phyloP scores from a whole-genome alignment of 768 basidiomycete species.

The Lepiota venenata region DNA sequence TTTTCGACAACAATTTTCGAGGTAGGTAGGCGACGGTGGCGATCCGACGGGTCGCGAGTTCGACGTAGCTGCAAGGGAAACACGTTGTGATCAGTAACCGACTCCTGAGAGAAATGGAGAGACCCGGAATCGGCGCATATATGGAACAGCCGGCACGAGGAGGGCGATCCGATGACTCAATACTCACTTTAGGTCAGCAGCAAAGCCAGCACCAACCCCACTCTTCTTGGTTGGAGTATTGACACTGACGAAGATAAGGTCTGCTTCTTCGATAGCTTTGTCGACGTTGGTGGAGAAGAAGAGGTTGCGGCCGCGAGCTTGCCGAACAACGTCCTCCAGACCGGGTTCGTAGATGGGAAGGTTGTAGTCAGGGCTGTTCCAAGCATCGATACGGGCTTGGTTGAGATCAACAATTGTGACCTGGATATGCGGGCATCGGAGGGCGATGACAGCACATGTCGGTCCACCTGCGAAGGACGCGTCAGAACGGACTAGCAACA shows the following conservation, averaged over 20 bases:
- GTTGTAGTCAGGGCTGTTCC: constrained; percentile 84
- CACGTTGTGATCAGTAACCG: constrained; percentile 10
- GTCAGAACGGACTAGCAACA: not conserved
- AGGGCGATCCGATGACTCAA: constrained; percentile 8
- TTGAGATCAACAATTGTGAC: constrained; percentile 99
- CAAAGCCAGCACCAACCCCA: constrained; percentile 96
- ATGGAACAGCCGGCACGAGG: constrained; percentile 1
- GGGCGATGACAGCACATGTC: constrained; percentile 92
- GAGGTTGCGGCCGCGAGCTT: constrained; percentile 89
- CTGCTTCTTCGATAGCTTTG: constrained; percentile 88
- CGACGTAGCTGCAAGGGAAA: constrained; percentile 76
- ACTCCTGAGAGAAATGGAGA: constrained; percentile 2
- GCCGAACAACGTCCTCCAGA: constrained; percentile 84
- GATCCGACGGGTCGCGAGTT: constrained; percentile 94
- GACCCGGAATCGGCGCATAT: constrained; percentile 13
- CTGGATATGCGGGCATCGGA: constrained; percentile 87
- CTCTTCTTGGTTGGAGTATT: constrained; percentile 99
- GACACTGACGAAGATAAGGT: constrained; percentile 97
- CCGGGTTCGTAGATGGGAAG: constrained; percentile 99
- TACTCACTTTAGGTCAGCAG: constrained; percentile 95
- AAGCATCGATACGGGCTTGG: constrained; percentile 90
- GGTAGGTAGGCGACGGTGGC: constrained; percentile 84
- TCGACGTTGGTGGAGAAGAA: constrained; percentile 97
- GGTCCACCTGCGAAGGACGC: constrained; percentile 66
- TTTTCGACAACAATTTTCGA: constrained; percentile 99